Evolutionary conservation across 306 rosid species (phyloP).

Genomic region (Clitoria ternatea): DNA sequence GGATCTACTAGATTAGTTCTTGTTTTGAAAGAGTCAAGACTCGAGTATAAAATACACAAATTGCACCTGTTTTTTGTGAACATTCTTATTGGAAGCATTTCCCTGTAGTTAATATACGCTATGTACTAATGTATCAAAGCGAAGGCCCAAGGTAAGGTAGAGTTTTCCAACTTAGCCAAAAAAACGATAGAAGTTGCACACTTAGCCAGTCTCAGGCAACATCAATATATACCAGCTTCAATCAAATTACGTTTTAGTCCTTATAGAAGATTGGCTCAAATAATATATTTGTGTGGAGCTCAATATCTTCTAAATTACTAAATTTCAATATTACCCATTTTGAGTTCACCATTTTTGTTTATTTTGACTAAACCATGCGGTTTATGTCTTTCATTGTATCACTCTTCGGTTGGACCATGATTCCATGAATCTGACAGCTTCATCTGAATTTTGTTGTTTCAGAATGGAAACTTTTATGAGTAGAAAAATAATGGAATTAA

Average conservation of each 20-base stretch:
- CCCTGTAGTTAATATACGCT: too few species aligned
- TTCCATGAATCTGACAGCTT: not conserved
- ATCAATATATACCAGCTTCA: too few species aligned
- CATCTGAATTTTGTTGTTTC: constrained; percentile 27
- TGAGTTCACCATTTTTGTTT: not conserved
- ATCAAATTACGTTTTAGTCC: not conserved
- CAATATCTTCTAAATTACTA: constrained; percentile 1
- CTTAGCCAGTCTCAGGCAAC: too few species aligned
- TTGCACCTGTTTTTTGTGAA: not conserved
- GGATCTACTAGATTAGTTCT: not conserved
- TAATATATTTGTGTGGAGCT: not conserved
- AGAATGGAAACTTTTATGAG: constrained; percentile 79
- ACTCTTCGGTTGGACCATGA: not conserved
- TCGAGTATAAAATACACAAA: not conserved
- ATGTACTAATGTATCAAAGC: too few species aligned
- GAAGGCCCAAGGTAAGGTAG: too few species aligned
- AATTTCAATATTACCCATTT: not conserved
- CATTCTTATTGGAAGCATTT: not conserved
- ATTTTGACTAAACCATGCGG: not conserved
- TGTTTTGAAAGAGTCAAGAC: not conserved
- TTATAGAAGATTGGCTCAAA: not conserved
- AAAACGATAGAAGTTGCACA: too few species aligned
- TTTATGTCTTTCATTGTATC: not conserved
- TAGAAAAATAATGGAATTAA: constrained; percentile 24
- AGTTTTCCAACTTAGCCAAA: too few species aligned